Percentiles rank a stretch among this genome's conserved stretches.
phyloP scores from a whole-genome alignment of 768 basidiomycete genomes.

The Boletus rubropictus region DNA sequence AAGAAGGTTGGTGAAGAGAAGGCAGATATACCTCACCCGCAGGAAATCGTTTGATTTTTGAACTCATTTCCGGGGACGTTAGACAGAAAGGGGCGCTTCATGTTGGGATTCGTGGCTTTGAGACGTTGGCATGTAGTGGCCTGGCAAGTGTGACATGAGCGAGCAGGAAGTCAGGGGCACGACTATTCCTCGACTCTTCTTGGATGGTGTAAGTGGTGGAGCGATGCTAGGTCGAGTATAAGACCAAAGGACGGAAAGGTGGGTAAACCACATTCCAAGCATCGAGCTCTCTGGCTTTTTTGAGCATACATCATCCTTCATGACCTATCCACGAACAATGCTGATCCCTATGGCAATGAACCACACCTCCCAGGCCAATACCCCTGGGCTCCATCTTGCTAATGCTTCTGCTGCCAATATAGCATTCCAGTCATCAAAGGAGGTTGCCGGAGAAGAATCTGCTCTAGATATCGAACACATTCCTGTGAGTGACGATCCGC shows the following conservation, averaged over 20 bases:
- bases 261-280: background rate
- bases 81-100: background rate
- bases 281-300: background rate
- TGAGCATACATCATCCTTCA: conserved; percentile 4
- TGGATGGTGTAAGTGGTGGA: background rate
- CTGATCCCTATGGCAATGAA: conserved; percentile 2
- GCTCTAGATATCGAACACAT: conserved; percentile 33
- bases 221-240: conserved; percentile 15
- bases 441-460: conserved; percentile 3
- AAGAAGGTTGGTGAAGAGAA: conserved; percentile 1
- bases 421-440: conserved; percentile 1
- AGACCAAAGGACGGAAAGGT: conserved; percentile 8
- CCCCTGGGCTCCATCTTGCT: background rate
- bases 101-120: background rate
- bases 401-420: background rate
- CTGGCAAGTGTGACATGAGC: background rate
- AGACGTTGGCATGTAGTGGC: background rate
- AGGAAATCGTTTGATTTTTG: background rate
- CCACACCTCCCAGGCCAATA: background rate
- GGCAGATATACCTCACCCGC: conserved; percentile 17
- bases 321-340: conserved; percentile 9
- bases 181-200: background rate
- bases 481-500: conserved; percentile 53
- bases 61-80: conserved; percentile 9
- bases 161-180: background rate